These are phyloP conservation scores for Alternaria sp. DNA, from an alignment of 2,329 filamentous ascomycete species.

Conservation along the genomic window DNA sequence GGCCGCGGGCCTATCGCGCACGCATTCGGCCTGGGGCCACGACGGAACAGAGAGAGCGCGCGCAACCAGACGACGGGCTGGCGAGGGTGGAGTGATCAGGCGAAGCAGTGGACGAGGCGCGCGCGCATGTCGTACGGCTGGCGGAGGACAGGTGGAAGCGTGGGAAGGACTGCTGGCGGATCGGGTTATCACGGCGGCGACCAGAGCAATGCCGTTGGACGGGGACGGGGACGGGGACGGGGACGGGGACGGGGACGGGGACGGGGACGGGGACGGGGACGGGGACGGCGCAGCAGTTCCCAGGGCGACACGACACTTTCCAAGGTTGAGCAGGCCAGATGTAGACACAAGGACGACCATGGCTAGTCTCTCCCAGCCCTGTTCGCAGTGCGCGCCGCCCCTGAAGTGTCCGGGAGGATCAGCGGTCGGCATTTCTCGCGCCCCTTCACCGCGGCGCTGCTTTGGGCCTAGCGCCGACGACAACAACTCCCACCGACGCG, in stretches of 20 bases:
- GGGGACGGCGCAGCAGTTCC: slow-evolving; percentile 12
- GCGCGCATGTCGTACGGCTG: slow-evolving; percentile 28
- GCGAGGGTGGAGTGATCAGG: slow-evolving; percentile 14
- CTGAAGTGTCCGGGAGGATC: slow-evolving; percentile 26
- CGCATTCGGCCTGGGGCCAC: slow-evolving; percentile 42
- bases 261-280: neutral
- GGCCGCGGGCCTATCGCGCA: slow-evolving; percentile 39
- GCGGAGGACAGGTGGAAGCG: slow-evolving; percentile 5
- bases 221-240: slow-evolving; percentile 12
- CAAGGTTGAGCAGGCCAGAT: slow-evolving; percentile 9
- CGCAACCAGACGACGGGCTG: slow-evolving; percentile 16
- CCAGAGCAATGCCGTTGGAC: slow-evolving; percentile 1
- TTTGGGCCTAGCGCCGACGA: slow-evolving; percentile 23
- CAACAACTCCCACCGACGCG: neutral
- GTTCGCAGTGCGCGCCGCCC: slow-evolving; percentile 21
- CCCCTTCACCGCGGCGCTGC: slow-evolving; percentile 28
- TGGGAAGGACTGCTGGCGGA: slow-evolving; percentile 5
- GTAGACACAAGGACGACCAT: slow-evolving; percentile 13
- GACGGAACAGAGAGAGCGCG: slow-evolving; percentile 16
- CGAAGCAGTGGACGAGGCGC: slow-evolving; percentile 13
- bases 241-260: slow-evolving; percentile 8
- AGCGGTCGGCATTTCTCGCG: slow-evolving; percentile 17
- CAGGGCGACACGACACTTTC: slow-evolving; percentile 8
- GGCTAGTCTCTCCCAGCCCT: slow-evolving; percentile 10
- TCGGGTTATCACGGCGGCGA: neutral